Evolutionary conservation across 345 rosid species (phyloP).

Genomic region (Gynandropsis gynandra): DNA sequence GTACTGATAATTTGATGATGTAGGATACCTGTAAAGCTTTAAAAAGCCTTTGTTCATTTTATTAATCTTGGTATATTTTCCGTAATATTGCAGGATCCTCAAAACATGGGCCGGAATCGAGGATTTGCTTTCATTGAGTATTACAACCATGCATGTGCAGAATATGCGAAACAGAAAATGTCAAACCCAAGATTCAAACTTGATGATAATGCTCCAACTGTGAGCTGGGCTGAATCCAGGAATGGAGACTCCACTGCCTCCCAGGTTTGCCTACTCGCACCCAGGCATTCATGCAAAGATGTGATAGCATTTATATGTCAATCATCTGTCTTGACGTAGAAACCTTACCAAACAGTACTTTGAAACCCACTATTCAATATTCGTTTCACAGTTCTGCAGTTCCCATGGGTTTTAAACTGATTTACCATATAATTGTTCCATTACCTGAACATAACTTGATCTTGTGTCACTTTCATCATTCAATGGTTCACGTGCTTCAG

Average conservation of each 20-base stretch:
- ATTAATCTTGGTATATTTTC: slow-evolving; percentile 12
- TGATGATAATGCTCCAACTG: slow-evolving; percentile 79
- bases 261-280: slow-evolving; percentile 46
- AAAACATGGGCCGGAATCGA: slow-evolving; percentile 58
- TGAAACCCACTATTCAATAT: too few species aligned
- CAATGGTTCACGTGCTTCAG: too few species aligned
- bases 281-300: slow-evolving; percentile 6
- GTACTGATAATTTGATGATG: not conserved
- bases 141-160: slow-evolving; percentile 88
- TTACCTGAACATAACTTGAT: too few species aligned
- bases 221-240: slow-evolving; percentile 95
- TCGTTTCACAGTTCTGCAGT: too few species aligned
- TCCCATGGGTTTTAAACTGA: too few species aligned
- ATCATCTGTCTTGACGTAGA: too few species aligned
- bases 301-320: not conserved
- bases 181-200: slow-evolving; percentile 67
- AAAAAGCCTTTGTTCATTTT: not conserved
- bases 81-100: slow-evolving; percentile 50
- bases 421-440: too few species aligned
- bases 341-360: too few species aligned
- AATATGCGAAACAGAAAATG: slow-evolving; percentile 87
- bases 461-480: too few species aligned
- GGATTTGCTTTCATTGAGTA: slow-evolving; percentile 91
- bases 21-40: slow-evolving; percentile 2
- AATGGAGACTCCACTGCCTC: slow-evolving; percentile 60